These are phyloP conservation scores for Taphrina wiesneri DNA, from an alignment of 1,139 yeast genomes.

Conservation along the genomic window DNA sequence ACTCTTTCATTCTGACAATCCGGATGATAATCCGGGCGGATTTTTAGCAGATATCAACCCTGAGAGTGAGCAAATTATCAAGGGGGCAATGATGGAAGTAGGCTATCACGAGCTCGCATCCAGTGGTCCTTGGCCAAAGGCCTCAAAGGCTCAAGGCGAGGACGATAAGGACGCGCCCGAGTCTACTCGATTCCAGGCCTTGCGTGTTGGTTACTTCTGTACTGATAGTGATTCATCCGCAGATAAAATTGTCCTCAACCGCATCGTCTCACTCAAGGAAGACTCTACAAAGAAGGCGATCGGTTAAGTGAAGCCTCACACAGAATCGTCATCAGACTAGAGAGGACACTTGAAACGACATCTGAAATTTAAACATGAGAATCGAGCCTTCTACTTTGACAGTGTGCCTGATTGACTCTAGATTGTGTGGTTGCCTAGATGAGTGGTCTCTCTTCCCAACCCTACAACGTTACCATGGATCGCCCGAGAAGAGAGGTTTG, in stretches of 20 bases:
- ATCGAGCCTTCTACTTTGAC: no score
- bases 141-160: conserved; percentile 57
- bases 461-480: no score
- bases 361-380: no score
- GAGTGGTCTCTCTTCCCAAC: no score
- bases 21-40: conserved; percentile 83
- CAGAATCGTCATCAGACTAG: no score
- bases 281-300: conserved; percentile 41
- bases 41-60: conserved; percentile 79
- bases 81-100: conserved; percentile 72
- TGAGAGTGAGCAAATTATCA: conserved; percentile 68
- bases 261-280: conserved; percentile 88
- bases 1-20: conserved; percentile 88
- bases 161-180: conserved; percentile 62
- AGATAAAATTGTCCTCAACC: conserved; percentile 64
- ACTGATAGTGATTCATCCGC: conserved; percentile 76
- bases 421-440: no score
- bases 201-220: conserved; percentile 95
- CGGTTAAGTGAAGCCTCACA: neutral
- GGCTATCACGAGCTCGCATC: conserved; percentile 68
- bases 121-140: conserved; percentile 69
- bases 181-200: conserved; percentile 95
- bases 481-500: no score
- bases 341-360: no score
- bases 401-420: no score